These are phyloP conservation scores for Yarrowia galli DNA, from an alignment of 1,139 yeast genomes.

Conservation along the genomic window DNA sequence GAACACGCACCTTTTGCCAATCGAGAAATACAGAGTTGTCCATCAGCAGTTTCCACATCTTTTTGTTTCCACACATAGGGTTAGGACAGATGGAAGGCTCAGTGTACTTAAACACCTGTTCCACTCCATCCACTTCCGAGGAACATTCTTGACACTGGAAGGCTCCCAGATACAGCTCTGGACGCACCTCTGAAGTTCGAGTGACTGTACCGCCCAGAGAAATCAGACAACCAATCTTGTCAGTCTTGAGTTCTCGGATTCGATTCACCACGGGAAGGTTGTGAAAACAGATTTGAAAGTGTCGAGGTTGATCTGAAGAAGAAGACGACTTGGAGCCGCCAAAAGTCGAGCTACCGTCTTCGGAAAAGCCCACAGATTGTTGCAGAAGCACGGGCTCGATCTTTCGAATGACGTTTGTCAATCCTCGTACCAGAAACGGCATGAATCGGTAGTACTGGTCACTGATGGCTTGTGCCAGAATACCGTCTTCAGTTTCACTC, in stretches of 20 bases:
- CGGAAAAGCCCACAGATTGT: constrained; percentile 43
- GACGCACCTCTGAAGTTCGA: constrained; percentile 95
- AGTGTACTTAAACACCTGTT: constrained; percentile 91
- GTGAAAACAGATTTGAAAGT: constrained; percentile 89
- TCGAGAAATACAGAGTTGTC: constrained; percentile 88
- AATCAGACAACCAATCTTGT: constrained; percentile 83
- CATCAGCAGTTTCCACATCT: constrained; percentile 83
- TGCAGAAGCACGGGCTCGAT: constrained; percentile 75
- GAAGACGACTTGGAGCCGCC: constrained; percentile 48
- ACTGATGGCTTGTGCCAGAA: constrained; percentile 84
- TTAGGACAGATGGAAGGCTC: constrained; percentile 93
- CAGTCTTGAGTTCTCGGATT: constrained; percentile 89
- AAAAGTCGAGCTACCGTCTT: constrained; percentile 43
- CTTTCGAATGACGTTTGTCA: constrained; percentile 72
- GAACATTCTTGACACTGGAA: constrained; percentile 91
- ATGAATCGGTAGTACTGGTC: constrained; percentile 93
- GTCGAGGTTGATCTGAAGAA: constrained; percentile 63
- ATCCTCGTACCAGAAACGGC: constrained; percentile 81
- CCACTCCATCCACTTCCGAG: constrained; percentile 85
- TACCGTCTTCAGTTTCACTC: constrained; percentile 78
- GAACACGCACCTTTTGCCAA: constrained; percentile 97
- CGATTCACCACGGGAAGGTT: constrained; percentile 83
- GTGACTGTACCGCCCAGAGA: constrained; percentile 95
- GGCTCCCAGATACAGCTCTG: constrained; percentile 86
- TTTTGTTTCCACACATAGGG: constrained; percentile 86